phyloP scores from a whole-genome alignment of 176 grass and related monocot genomes.

The Eleusine indica region DNA sequence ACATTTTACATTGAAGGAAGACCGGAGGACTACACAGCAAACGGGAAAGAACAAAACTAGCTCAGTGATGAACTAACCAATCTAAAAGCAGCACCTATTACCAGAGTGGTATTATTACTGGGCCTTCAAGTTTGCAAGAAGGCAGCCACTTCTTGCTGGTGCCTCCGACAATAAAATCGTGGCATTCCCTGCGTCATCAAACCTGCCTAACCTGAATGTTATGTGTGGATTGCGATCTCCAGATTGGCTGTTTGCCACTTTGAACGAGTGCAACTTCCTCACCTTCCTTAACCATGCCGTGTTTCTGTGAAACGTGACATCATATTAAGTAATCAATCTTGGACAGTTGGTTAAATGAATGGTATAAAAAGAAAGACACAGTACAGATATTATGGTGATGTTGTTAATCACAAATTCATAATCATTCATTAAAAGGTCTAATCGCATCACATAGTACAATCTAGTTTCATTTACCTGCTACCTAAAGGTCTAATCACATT shows the following conservation, averaged over 20 bases:
- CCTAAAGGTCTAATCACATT: not conserved
- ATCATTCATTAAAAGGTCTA: not conserved
- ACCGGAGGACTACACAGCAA: not conserved
- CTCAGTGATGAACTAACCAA: slow-evolving; percentile 13
- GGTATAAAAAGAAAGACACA: not conserved
- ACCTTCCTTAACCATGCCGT: slow-evolving; percentile 92
- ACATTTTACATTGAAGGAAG: slow-evolving; percentile 41
- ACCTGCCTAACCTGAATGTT: slow-evolving; percentile 93
- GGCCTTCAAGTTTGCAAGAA: not conserved
- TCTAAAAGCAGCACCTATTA: slow-evolving; percentile 3
- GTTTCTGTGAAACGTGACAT: slow-evolving; percentile 59
- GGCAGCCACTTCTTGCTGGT: slow-evolving; percentile 10
- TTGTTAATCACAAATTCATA: not conserved
- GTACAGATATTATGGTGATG: not conserved
- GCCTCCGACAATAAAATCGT: not conserved
- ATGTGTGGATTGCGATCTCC: slow-evolving; percentile 97
- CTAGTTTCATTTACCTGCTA: not conserved
- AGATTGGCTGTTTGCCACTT: slow-evolving; percentile 88
- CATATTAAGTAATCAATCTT: slow-evolving; percentile 27
- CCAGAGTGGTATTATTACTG: slow-evolving; percentile 23
- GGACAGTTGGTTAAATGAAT: not conserved
- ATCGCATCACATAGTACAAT: not conserved
- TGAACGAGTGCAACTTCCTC: slow-evolving; percentile 94
- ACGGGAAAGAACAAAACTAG: slow-evolving; percentile 28
- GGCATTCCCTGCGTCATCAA: slow-evolving; percentile 39